These are phyloP conservation scores for Podospora australis DNA, from an alignment of 495 filamentous ascomycete genomes.

Conservation along the genomic window DNA sequence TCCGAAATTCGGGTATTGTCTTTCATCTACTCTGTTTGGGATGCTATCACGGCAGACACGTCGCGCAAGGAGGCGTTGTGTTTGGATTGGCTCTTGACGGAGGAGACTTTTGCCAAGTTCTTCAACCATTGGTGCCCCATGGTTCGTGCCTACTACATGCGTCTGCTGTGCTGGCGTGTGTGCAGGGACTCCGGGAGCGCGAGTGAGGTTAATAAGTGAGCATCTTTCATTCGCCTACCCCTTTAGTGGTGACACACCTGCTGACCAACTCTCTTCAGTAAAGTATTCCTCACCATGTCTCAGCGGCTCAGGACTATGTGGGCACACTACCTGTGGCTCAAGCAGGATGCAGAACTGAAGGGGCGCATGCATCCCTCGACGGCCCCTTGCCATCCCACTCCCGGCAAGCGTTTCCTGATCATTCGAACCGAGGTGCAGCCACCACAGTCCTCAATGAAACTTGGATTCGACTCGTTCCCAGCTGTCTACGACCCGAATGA, in stretches of 20 bases:
- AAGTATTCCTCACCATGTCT: slow-evolving; percentile 65
- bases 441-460: slow-evolving; percentile 39
- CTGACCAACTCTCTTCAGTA: slow-evolving; percentile 29
- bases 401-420: slow-evolving; percentile 86
- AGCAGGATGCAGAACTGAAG: slow-evolving; percentile 53
- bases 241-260: neutral
- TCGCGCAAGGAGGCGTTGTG: slow-evolving; percentile 67
- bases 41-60: slow-evolving; percentile 59
- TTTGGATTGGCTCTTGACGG: slow-evolving; percentile 71
- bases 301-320: slow-evolving; percentile 66
- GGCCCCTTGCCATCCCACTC: slow-evolving; percentile 78
- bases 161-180: slow-evolving; percentile 85
- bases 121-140: slow-evolving; percentile 99
- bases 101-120: slow-evolving; percentile 70
- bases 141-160: slow-evolving; percentile 94
- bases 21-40: slow-evolving; percentile 80
- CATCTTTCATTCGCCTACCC: neutral
- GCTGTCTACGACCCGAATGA: slow-evolving; percentile 13
- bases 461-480: slow-evolving; percentile 36
- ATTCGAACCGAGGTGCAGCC: slow-evolving; percentile 74
- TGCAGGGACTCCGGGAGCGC: slow-evolving; percentile 68
- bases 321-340: slow-evolving; percentile 71
- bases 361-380: slow-evolving; percentile 60
- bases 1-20: slow-evolving; percentile 86
- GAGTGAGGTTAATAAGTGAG: slow-evolving; percentile 65